Evolutionary conservation across 805 yeast genomes (phyloP).

Genomic region (Torulaspora delbrueckii): DNA sequence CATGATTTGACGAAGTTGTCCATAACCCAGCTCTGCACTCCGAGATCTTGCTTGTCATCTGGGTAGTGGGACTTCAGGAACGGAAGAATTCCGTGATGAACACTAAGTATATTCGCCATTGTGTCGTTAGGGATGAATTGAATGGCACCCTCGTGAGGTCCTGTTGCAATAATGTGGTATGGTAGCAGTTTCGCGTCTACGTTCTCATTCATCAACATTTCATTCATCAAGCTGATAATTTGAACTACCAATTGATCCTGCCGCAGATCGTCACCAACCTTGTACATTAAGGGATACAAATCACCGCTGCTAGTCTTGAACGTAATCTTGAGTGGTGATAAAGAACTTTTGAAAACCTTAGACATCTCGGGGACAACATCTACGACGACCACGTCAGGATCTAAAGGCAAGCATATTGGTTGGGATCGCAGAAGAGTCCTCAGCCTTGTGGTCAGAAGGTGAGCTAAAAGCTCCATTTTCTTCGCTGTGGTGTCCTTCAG

Average conservation of each 20-base stretch:
- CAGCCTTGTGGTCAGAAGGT: conserved; percentile 36
- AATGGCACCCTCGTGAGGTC: conserved; percentile 85
- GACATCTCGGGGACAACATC: conserved; percentile 79
- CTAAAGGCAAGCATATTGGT: conserved; percentile 72
- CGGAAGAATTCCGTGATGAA: conserved; percentile 69
- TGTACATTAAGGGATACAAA: conserved; percentile 79
- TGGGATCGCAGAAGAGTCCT: conserved; percentile 39
- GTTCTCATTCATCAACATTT: conserved; percentile 79
- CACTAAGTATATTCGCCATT: conserved; percentile 67
- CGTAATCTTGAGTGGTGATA: conserved; percentile 81
- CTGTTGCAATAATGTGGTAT: conserved; percentile 84
- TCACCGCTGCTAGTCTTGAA: conserved; percentile 54
- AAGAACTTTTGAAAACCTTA: conserved; percentile 83
- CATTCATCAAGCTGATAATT: conserved; percentile 87
- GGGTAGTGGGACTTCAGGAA: conserved; percentile 65
- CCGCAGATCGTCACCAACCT: conserved; percentile 88
- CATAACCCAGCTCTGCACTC: conserved; percentile 56
- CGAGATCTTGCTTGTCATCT: conserved; percentile 38
- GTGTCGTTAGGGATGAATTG: conserved; percentile 95
- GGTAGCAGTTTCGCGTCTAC: conserved; percentile 85
- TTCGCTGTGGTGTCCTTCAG: conserved; percentile 72
- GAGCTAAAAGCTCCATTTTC: conserved; percentile 65
- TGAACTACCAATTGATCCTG: conserved; percentile 98
- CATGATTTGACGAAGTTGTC: conserved; percentile 92
- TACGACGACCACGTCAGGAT: conserved; percentile 67